Conservation (phyloP, 2,329 filamentous ascomycete genomes). For the Fusarium multiceps region DNA sequence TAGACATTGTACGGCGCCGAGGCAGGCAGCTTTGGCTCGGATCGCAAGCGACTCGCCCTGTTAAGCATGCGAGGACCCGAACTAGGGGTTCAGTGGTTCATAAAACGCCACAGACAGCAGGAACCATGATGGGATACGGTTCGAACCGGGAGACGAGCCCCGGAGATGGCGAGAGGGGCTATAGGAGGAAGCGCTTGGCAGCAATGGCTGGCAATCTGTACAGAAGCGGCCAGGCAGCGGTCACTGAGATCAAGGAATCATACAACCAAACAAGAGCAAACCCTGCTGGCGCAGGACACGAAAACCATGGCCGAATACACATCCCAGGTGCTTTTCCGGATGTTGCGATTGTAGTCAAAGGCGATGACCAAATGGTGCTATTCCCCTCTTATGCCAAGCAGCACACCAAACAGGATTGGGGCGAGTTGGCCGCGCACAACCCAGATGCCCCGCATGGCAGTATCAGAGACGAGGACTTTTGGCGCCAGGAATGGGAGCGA, state of each 20-base stretch:
- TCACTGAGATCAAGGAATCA: constrained; percentile 69
- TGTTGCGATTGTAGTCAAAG: constrained; percentile 80
- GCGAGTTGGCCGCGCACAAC: constrained; percentile 46
- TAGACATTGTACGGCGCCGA: constrained; percentile 57
- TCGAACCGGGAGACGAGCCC: constrained; percentile 45
- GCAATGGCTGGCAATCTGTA: constrained; percentile 69
- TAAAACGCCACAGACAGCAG: constrained; percentile 47
- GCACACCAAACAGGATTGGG: constrained; percentile 66
- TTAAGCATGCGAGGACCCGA: constrained; percentile 50
- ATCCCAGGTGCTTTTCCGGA: constrained; percentile 86
- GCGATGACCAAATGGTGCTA: constrained; percentile 90
- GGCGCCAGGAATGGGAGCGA: constrained; percentile 81
- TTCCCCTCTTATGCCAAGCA: constrained; percentile 93
- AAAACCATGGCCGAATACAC: constrained; percentile 49
- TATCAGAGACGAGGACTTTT: constrained; percentile 76
- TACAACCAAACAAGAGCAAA: constrained; percentile 64
- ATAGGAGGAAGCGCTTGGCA: constrained; percentile 81
- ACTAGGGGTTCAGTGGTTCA: constrained; percentile 46
- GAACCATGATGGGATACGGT: constrained; percentile 46
- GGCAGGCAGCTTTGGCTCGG: constrained; percentile 61
- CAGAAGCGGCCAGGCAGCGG: constrained; percentile 65
- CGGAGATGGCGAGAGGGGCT: constrained; percentile 68
- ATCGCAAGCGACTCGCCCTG: constrained; percentile 43
- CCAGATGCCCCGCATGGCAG: constrained; percentile 51
- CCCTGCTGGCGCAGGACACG: constrained; percentile 45